Conservation (phyloP, 495 filamentous ascomycete species). For the Pseudotulostoma volvatum region DNA sequence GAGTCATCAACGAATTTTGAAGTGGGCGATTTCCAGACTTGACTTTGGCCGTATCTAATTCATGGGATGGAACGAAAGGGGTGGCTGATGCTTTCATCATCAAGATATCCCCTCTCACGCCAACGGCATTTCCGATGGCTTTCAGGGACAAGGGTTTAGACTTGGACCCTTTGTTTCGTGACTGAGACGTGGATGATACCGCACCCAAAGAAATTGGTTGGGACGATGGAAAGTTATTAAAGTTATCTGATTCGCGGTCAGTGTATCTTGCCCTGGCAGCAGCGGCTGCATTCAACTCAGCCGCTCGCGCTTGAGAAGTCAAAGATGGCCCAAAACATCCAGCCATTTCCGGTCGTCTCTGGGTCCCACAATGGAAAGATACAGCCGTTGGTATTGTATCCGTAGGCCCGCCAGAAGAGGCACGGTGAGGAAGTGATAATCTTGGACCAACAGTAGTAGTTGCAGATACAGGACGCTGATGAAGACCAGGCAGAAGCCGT, state of each 20-base stretch:
- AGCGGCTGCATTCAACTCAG: constrained; percentile 4
- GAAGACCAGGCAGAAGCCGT: not conserved
- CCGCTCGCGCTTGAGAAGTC: constrained; percentile 5
- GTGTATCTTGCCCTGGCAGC: not conserved
- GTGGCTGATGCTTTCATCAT: too few species aligned
- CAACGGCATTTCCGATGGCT: not conserved
- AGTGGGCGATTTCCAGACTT: not conserved
- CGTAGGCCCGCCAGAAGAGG: not conserved
- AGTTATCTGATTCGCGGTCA: constrained; percentile 8
- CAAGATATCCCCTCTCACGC: too few species aligned
- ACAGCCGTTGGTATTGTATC: not conserved
- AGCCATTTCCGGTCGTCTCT: too few species aligned
- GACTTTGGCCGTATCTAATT: not conserved
- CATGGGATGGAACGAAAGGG: not conserved
- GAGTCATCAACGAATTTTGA: too few species aligned
- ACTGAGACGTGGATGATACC: constrained; percentile 5
- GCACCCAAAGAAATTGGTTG: constrained; percentile 12
- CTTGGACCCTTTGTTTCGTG: constrained; percentile 8
- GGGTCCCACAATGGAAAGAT: too few species aligned
- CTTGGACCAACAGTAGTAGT: not conserved
- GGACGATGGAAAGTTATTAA: constrained; percentile 12
- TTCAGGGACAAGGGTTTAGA: constrained; percentile 4
- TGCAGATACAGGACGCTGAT: not conserved
- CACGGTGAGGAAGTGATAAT: not conserved
- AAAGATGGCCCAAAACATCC: constrained; percentile 1